A percentile compares a stretch with the other conserved stretches of the same genome.
Conservation (phyloP, 2,329 filamentous ascomycete species). For the Trichoderma sp. region DNA sequence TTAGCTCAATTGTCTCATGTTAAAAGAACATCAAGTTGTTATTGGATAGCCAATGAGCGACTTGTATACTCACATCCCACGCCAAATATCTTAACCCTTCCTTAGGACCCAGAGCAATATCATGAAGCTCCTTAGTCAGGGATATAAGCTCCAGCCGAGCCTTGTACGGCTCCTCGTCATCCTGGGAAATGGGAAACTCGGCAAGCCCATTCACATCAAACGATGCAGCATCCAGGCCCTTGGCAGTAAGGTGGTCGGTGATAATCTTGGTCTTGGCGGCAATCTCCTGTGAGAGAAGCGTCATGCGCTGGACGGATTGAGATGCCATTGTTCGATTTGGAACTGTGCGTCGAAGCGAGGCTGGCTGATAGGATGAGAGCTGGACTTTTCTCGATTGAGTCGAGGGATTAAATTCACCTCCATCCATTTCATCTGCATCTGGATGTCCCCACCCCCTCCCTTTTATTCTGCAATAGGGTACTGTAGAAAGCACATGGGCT, state of each 20-base stretch:
- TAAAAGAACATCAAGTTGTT: background rate
- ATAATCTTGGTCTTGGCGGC: conserved; percentile 25
- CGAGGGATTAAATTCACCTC: conserved; percentile 9
- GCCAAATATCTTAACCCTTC: conserved; percentile 34
- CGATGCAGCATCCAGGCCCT: conserved; percentile 26
- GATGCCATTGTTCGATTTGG: conserved; percentile 15
- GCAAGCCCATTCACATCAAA: conserved; percentile 27
- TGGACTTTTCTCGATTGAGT: background rate
- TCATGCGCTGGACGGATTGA: conserved; percentile 26
- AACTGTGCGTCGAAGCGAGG: background rate
- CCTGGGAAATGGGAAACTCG: conserved; percentile 28
- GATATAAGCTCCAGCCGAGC: conserved; percentile 31
- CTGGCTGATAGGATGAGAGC: conserved; percentile 13
- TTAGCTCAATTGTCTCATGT: background rate
- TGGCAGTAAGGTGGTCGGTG: conserved; percentile 26
- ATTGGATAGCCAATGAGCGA: background rate
- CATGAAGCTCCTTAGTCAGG: conserved; percentile 37
- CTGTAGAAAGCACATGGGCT: background rate
- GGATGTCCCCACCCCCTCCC: conserved; percentile 13
- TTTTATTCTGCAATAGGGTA: conserved; percentile 4
- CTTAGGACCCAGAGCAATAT: conserved; percentile 36
- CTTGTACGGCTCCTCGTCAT: conserved; percentile 22
- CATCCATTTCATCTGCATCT: background rate
- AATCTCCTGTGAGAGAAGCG: conserved; percentile 22
- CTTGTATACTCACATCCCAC: conserved; percentile 35